Base-by-base conservation (phyloP, 306 rosid genomes). In the Oemleria cerasiformis region DNA sequence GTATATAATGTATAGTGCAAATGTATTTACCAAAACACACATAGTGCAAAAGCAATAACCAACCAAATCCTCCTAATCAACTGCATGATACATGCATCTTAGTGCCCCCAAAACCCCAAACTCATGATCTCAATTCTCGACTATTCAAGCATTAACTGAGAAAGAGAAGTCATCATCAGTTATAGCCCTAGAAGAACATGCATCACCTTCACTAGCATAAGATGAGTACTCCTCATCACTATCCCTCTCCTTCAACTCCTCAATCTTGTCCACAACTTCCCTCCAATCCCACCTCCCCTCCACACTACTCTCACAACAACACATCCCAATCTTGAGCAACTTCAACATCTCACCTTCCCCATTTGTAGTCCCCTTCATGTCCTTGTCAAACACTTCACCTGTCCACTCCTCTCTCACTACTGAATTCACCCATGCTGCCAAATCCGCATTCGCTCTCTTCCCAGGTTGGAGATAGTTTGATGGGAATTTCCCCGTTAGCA, bases 331-430 rank as follows among this genome's bases (percentile, higher is more conserved):
- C 73, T 87, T 91, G 78, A 91, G 70, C 49, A 91, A 70, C 83
- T 84, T 88, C 77, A 88, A 2, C 92, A 91, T 83, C 55, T 91
- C 87, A 1, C 88, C 91, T 38, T 88, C 88, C 0, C 84, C 83
- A 8, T 62, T 73, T n/a, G 73, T 77, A 11, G 73, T 72, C 15
- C 83, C 83, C 12, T 50, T 14, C 59, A 88, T 86, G 5, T 82
- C 86, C 40, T 72, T 78, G 66, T 90, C 96, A 59, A 90, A 77
- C 71, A 88, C 90, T 21, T 88, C 95, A 0, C 86, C 94, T 0
- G 83, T 91, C 97, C 94, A 90, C 77, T 85, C 94, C 57, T 88
- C 93, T 40, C 78, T 80, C 73, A 80, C 95, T 4, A 91, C 82
- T 0, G 90, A 80, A n/a, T 83, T 73, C 34, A 91, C 97, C 95